These are phyloP conservation scores for Cladophialophora exuberans DNA, from an alignment of 2,329 filamentous ascomycete species.

Conservation along the genomic window DNA sequence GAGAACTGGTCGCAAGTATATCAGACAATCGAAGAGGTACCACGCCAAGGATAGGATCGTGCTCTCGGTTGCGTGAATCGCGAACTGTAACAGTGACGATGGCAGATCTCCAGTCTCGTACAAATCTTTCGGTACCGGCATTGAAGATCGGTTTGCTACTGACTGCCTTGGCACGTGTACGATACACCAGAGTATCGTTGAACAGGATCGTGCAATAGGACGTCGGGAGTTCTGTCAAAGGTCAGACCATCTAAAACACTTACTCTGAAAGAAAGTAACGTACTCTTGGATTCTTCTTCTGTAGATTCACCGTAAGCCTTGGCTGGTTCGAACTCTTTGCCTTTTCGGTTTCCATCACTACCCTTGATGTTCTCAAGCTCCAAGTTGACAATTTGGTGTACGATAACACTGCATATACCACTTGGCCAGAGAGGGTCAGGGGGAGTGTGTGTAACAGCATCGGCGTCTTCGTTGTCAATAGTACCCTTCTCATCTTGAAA, in stretches of 20 bases:
- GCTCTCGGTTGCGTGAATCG: constrained; percentile 84
- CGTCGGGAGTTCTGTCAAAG: constrained; percentile 67
- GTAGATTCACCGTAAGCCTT: constrained; percentile 81
- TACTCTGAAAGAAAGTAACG: neutral
- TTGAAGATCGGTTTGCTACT: constrained; percentile 97
- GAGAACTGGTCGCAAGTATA: constrained; percentile 82
- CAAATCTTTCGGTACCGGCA: constrained; percentile 88
- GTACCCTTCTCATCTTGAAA: constrained; percentile 87
- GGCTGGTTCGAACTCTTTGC: constrained; percentile 86
- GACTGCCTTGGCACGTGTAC: constrained; percentile 91
- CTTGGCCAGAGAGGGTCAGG: constrained; percentile 96
- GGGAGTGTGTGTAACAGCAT: constrained; percentile 85
- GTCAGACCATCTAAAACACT: constrained; percentile 1
- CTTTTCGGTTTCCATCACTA: constrained; percentile 77
- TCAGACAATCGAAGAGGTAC: constrained; percentile 87
- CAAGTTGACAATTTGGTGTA: constrained; percentile 94
- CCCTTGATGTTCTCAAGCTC: constrained; percentile 91
- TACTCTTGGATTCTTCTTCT: constrained; percentile 72
- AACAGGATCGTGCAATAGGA: constrained; percentile 83
- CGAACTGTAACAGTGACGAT: constrained; percentile 88
- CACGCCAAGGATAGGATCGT: constrained; percentile 91
- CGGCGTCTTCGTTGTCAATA: constrained; percentile 72
- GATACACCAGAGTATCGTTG: constrained; percentile 65
- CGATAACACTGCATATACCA: constrained; percentile 80
- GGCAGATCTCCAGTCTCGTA: constrained; percentile 88